A percentile compares a stretch with the other conserved stretches of the same genome.
Conservation (phyloP, 331 rosid genomes). For the Prunus yedoensis region DNA sequence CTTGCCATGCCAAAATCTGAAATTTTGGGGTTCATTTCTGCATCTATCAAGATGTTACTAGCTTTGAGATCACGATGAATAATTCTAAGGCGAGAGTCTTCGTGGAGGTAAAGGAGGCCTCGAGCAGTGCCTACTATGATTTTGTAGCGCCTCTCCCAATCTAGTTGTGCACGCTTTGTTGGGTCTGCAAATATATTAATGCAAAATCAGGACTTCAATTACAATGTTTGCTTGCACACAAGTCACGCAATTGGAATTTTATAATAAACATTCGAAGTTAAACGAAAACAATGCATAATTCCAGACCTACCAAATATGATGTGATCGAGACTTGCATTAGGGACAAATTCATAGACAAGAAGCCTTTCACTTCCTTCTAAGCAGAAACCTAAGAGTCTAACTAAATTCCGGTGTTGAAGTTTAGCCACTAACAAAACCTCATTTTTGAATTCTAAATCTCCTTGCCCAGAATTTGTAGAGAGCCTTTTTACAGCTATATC, state of each 20-base stretch:
- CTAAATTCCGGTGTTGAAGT: conserved; percentile 14
- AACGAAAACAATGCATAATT: background rate
- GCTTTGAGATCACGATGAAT: conserved; percentile 9
- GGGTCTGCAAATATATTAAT: background rate
- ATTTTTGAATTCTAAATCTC: conserved; percentile 4
- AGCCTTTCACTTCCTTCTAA: background rate
- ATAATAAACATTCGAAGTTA: background rate
- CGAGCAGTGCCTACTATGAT: background rate
- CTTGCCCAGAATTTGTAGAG: background rate
- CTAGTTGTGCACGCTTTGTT: background rate
- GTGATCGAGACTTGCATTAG: conserved; percentile 11
- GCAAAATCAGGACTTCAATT: background rate
- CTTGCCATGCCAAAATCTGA: conserved; percentile 11
- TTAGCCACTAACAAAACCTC: background rate
- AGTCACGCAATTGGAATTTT: background rate
- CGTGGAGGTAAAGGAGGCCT: conserved; percentile 8
- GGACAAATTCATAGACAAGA: conserved; percentile 3
- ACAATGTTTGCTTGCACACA: no score
- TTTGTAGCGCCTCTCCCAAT: background rate
- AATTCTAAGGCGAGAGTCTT: conserved; percentile 6
- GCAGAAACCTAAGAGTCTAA: background rate
- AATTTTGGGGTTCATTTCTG: background rate
- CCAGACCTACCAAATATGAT: conserved; percentile 5
- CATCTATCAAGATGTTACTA: conserved; percentile 3
- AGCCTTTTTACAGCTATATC: conserved; percentile 9